Percentiles rank a stretch among this genome's conserved stretches.
Evolutionary conservation across 2,329 filamentous ascomycete species (phyloP).

Genomic region (Leptographium procerum): DNA sequence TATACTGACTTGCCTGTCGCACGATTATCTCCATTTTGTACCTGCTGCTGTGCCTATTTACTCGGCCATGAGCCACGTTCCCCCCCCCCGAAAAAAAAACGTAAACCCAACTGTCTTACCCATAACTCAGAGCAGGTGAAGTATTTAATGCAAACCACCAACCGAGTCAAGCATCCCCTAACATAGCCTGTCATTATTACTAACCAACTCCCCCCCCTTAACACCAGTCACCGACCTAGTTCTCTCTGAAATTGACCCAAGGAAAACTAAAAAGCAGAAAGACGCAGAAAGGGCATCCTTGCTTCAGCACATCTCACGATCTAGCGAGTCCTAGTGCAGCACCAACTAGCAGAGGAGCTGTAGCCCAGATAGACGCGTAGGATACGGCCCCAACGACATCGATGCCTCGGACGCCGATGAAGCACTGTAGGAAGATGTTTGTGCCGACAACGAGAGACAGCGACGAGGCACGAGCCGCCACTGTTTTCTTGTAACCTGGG

Average conservation of each 20-base stretch:
- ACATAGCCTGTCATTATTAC: no score
- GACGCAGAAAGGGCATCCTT: not conserved
- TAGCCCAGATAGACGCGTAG: slow-evolving; percentile 68
- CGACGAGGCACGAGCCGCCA: slow-evolving; percentile 52
- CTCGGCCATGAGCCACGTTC: no score
- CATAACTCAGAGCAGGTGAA: no score
- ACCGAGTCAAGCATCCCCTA: no score
- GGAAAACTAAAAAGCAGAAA: not conserved
- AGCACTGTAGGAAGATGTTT: slow-evolving; percentile 53
- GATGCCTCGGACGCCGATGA: slow-evolving; percentile 56
- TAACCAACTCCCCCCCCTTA: no score
- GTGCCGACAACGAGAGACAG: slow-evolving; percentile 45
- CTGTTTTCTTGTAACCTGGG: slow-evolving; percentile 26
- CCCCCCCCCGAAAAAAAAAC: no score
- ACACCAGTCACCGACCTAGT: no score
- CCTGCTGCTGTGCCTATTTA: no score
- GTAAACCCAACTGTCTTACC: no score
- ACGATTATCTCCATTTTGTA: no score
- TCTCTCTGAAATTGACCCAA: not conserved
- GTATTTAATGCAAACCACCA: no score
- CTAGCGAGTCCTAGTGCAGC: slow-evolving; percentile 31
- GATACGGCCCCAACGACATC: slow-evolving; percentile 57
- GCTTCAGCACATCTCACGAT: not conserved
- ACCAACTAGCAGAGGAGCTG: slow-evolving; percentile 50
- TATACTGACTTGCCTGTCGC: no score